Percentiles rank a stretch among this genome's conserved stretches.
These are phyloP conservation scores for Pseudogymnoascus verrucosus DNA, from an alignment of 2,329 filamentous ascomycete species.

Conservation along the genomic window DNA sequence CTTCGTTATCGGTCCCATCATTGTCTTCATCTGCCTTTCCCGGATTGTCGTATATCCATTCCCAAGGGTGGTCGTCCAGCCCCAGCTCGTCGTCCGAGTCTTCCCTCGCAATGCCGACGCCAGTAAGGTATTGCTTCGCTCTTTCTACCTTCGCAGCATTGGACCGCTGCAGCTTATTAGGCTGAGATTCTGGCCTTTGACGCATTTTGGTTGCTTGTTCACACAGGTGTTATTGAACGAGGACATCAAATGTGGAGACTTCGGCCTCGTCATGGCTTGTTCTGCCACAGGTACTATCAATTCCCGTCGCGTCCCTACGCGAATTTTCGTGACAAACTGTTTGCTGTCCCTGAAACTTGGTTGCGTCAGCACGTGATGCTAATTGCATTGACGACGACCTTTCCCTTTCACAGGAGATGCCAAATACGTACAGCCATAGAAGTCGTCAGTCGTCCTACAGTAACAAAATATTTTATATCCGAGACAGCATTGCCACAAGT, in stretches of 20 bases:
- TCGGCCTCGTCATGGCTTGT: background rate
- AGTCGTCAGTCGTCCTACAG: background rate
- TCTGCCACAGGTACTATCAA: background rate
- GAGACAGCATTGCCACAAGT: background rate
- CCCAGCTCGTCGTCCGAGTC: constrained; percentile 86
- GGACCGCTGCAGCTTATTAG: constrained; percentile 15
- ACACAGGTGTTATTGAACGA: background rate
- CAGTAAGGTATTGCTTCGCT: constrained; percentile 33
- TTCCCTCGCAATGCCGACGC: constrained; percentile 39
- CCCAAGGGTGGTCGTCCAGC: constrained; percentile 64
- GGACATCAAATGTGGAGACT: background rate
- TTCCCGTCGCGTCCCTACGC: background rate
- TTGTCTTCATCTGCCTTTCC: constrained; percentile 13
- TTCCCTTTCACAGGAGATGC: background rate
- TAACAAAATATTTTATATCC: background rate
- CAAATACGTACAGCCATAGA: background rate
- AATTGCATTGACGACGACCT: background rate
- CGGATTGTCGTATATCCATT: constrained; percentile 61
- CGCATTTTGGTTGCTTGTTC: constrained; percentile 22
- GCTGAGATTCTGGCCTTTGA: constrained; percentile 14
- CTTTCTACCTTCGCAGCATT: constrained; percentile 27
- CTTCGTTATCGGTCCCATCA: constrained; percentile 10
- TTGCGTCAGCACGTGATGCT: constrained; percentile 1
- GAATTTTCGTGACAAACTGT: background rate
- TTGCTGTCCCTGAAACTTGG: background rate